Conservation (phyloP, 768 basidiomycete genomes). For the Dioszegia crocea region DNA sequence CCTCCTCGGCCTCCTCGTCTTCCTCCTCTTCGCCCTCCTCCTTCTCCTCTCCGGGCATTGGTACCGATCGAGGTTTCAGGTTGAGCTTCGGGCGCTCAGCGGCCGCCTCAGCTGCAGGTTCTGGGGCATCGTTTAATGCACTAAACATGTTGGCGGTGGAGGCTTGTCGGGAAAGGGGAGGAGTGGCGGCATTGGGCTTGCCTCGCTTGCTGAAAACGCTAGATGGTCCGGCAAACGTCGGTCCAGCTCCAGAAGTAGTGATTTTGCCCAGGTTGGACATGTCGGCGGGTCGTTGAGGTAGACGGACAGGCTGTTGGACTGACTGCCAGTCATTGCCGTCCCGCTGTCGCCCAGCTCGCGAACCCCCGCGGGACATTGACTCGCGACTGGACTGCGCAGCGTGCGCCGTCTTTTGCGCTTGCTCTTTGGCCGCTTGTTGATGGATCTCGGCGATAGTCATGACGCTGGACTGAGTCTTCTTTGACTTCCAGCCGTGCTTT, state of each 20-base stretch:
- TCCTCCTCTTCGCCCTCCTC: constrained; percentile 41
- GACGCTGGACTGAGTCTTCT: constrained; percentile 70
- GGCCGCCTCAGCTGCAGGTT: constrained; percentile 50
- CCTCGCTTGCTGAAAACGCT: constrained; percentile 63
- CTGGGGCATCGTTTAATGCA: constrained; percentile 58
- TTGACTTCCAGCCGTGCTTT: constrained; percentile 71
- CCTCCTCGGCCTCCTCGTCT: constrained; percentile 47
- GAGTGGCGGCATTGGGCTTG: constrained; percentile 58
- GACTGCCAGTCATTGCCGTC: constrained; percentile 70
- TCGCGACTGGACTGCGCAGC: constrained; percentile 58
- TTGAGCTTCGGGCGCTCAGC: constrained; percentile 64
- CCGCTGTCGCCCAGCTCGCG: constrained; percentile 67
- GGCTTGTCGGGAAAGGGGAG: constrained; percentile 70
- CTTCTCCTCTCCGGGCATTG: constrained; percentile 52
- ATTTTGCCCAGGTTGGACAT: constrained; percentile 39
- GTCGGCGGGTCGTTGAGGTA: constrained; percentile 48
- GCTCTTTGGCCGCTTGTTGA: constrained; percentile 71
- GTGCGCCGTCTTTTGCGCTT: constrained; percentile 56
- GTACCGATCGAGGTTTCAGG: constrained; percentile 73
- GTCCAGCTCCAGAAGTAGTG: constrained; percentile 56
- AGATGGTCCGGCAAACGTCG: constrained; percentile 79
- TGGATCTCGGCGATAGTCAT: constrained; percentile 85
- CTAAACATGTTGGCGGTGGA: constrained; percentile 79
- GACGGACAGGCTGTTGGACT: constrained; percentile 60
- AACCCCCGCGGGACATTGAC: constrained; percentile 85